These are phyloP conservation scores for Diaporthe vaccinii DNA, from an alignment of 2,329 filamentous ascomycete genomes.

Conservation along the genomic window DNA sequence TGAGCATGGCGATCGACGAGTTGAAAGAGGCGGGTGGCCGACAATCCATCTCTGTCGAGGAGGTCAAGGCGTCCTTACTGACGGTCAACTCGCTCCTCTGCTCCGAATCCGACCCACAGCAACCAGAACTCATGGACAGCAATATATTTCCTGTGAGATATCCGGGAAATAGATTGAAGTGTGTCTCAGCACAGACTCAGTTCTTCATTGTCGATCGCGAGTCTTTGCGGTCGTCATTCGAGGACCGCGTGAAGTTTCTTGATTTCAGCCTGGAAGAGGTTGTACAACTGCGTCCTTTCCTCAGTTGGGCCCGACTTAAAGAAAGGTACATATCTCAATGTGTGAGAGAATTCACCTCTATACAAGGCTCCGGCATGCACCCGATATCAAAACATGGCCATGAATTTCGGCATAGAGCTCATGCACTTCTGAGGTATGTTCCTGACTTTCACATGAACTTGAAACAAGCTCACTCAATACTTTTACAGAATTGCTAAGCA, in stretches of 20 bases:
- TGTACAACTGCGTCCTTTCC: conserved; percentile 47
- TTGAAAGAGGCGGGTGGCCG: conserved; percentile 44
- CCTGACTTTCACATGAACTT: background rate
- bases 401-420: conserved; percentile 49
- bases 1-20: conserved; percentile 50
- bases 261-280: conserved; percentile 54
- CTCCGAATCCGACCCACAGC: background rate
- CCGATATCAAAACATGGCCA: conserved; percentile 44
- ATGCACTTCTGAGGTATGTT: conserved; percentile 51
- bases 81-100: conserved; percentile 51
- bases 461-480: background rate
- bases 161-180: conserved; percentile 38
- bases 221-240: conserved; percentile 47
- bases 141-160: conserved; percentile 47
- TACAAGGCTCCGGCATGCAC: conserved; percentile 40
- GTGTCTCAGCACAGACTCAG: conserved; percentile 32
- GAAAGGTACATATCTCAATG: conserved; percentile 50
- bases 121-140: conserved; percentile 22
- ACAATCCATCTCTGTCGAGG: conserved; percentile 33
- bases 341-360: conserved; percentile 52
- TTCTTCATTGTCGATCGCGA: conserved; percentile 55
- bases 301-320: conserved; percentile 52
- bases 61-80: conserved; percentile 50
- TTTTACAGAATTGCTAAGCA: conserved; percentile 47
- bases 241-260: conserved; percentile 48